Conservation (phyloP, 371 early-diverging fungal genomes). For the Spiromyces aspiralis region DNA sequence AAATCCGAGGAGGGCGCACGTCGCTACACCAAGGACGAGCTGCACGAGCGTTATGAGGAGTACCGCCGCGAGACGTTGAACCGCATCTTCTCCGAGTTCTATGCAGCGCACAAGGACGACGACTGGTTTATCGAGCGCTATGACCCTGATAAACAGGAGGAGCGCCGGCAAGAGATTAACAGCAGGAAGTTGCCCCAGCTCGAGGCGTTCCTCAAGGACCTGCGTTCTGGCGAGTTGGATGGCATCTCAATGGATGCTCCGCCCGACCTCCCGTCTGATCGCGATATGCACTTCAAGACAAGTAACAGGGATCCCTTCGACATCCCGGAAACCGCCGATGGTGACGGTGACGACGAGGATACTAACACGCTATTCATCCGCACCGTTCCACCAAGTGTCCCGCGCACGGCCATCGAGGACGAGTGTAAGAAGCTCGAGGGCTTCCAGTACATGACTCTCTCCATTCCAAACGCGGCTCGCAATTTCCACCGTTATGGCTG, state of each 20-base stretch:
- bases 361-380: constrained; percentile 58
- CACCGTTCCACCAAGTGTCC: constrained; percentile 59
- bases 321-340: neutral
- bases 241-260: constrained; percentile 3
- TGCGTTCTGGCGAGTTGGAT: constrained; percentile 59
- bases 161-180: constrained; percentile 46
- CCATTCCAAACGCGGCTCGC: constrained; percentile 71
- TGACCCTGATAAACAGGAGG: constrained; percentile 51
- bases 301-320: neutral
- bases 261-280: neutral
- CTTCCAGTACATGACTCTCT: constrained; percentile 65
- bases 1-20: constrained; percentile 31
- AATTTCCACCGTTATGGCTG: constrained; percentile 83
- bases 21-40: constrained; percentile 57
- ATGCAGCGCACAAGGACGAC: constrained; percentile 55
- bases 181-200: constrained; percentile 37
- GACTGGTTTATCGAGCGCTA: constrained; percentile 91
- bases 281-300: neutral
- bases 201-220: constrained; percentile 38
- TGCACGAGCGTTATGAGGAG: constrained; percentile 52
- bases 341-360: constrained; percentile 19
- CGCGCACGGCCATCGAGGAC: constrained; percentile 52
- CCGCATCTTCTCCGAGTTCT: constrained; percentile 52
- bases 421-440: constrained; percentile 49
- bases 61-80: constrained; percentile 62